Percentiles rank a stretch among this genome's conserved stretches.
phyloP scores from a whole-genome alignment of 2,329 filamentous ascomycete species.

The Helminthosporium solani region DNA sequence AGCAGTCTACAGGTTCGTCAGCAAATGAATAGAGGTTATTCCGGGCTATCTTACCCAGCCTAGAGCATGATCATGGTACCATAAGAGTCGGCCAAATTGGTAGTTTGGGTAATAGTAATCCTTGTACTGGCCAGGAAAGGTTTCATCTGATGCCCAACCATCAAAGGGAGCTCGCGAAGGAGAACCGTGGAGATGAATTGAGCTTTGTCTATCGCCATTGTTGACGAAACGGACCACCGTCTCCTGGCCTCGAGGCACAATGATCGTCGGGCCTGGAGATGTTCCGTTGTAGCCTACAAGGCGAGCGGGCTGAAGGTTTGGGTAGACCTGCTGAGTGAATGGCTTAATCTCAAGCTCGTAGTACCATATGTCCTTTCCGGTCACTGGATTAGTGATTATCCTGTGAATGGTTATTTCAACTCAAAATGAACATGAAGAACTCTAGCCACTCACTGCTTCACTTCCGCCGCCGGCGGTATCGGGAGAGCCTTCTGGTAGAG shows the following conservation, averaged over 20 bases:
- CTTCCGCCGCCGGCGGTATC: slow-evolving; percentile 1
- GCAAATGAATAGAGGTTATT: slow-evolving; percentile 38
- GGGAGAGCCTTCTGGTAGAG: slow-evolving; percentile 8
- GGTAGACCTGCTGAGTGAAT: slow-evolving; percentile 47
- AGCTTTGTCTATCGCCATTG: slow-evolving; percentile 44
- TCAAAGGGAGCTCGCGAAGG: slow-evolving; percentile 50
- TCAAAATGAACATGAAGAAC: not conserved
- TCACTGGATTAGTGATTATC: slow-evolving; percentile 11
- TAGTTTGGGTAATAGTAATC: slow-evolving; percentile 62
- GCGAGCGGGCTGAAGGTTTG: slow-evolving; percentile 41
- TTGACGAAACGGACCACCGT: slow-evolving; percentile 57
- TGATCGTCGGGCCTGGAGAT: slow-evolving; percentile 49
- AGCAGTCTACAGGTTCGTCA: slow-evolving; percentile 42
- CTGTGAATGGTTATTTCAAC: not conserved
- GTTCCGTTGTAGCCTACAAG: slow-evolving; percentile 49
- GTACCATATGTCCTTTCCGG: slow-evolving; percentile 25
- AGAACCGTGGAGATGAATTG: slow-evolving; percentile 58
- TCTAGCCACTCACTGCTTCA: slow-evolving; percentile 6
- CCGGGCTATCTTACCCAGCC: not conserved
- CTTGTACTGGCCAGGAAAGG: slow-evolving; percentile 55
- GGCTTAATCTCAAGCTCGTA: slow-evolving; percentile 48
- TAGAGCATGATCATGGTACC: slow-evolving; percentile 51
- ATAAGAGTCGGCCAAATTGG: slow-evolving; percentile 54
- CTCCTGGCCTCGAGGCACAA: slow-evolving; percentile 51
- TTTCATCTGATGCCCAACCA: slow-evolving; percentile 57